Evolutionary conservation across 805 yeast species (phyloP), one percentile per base, ranked within the genome.

Genomic region (Ogataea ramenticola): DNA sequence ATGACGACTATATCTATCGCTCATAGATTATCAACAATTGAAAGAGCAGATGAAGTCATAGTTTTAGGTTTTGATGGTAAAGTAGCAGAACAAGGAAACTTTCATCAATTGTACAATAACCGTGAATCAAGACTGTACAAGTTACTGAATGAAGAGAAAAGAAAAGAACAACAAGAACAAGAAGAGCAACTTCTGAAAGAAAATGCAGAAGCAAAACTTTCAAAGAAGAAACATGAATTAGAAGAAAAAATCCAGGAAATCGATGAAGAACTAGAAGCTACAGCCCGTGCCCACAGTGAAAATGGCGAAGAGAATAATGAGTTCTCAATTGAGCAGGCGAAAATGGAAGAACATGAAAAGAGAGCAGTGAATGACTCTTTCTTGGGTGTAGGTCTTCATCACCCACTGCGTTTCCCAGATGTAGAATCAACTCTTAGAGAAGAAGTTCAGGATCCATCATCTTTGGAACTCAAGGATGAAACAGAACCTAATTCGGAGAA

Each of bases 1-100:
- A 86, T 96, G 19, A 79, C 90, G 4, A 73, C 85, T 4, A 84
- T 91, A 35, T 85, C 95, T 22, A 91, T 91, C 56, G 98, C 97
- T 0, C 98, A 90, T 60, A 70, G 97, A 52, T 73, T 89, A 39
- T 81, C 95, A 1, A 91, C 98, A 0, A 91, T 91, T 45, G 83
- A 82, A 55, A 75, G 87, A 51, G 81, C 95, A 52, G 84, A 88
- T 40, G 74, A 89, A 48, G 82, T 91, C 2, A 72, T 91, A 40
- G 97, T 91, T 3, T 62, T 90, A 30, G 91, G 90, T 4, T 74
- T 76, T 37, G 77, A 82, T 32, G 95, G 96, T 5, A 74, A 69
- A 40, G 89, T 87, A 44, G 90, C 75, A 1, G 95, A 86, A 61
- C 79, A 82, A 27, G 95, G 95, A 15, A 58, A 70, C 35, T 86